Evolutionary conservation across 805 yeast species (phyloP).

Genomic region (Candida khao-thaluensis): DNA sequence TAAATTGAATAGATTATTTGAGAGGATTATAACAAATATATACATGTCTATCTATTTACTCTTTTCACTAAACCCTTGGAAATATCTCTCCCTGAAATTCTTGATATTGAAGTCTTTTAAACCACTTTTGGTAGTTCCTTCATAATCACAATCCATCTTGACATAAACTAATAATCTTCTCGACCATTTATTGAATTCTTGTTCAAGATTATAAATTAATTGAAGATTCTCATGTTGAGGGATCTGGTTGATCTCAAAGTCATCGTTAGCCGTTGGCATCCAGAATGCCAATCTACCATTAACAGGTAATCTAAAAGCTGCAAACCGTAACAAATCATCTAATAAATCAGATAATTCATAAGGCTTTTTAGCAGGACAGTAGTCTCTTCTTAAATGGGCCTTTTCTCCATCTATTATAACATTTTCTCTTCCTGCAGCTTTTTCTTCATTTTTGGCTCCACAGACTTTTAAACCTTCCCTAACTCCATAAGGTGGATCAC

Average conservation of each 20-base stretch:
- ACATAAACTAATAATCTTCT: conserved; percentile 80
- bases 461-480: conserved; percentile 92
- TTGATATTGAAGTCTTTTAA: conserved; percentile 48
- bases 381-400: conserved; percentile 76
- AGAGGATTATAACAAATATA: too few species aligned
- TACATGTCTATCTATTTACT: too few species aligned
- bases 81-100: conserved; percentile 73
- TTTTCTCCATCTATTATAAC: conserved; percentile 74
- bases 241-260: conserved; percentile 60
- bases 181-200: conserved; percentile 92
- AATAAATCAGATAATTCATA: conserved; percentile 75
- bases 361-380: conserved; percentile 90
- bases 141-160: conserved; percentile 50
- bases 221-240: conserved; percentile 79
- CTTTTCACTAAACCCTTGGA: conserved; percentile 56
- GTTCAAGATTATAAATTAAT: conserved; percentile 72
- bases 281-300: conserved; percentile 88
- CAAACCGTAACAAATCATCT: conserved; percentile 73
- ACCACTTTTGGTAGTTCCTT: conserved; percentile 48
- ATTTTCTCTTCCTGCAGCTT: conserved; percentile 69
- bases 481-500: conserved; percentile 98
- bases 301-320: conserved; percentile 67
- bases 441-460: conserved; percentile 71
- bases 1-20: too few species aligned
- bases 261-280: conserved; percentile 97